These are phyloP conservation scores for Microstegium vimineum DNA, from an alignment of 176 grass and related monocot species.

Conservation along the genomic window DNA sequence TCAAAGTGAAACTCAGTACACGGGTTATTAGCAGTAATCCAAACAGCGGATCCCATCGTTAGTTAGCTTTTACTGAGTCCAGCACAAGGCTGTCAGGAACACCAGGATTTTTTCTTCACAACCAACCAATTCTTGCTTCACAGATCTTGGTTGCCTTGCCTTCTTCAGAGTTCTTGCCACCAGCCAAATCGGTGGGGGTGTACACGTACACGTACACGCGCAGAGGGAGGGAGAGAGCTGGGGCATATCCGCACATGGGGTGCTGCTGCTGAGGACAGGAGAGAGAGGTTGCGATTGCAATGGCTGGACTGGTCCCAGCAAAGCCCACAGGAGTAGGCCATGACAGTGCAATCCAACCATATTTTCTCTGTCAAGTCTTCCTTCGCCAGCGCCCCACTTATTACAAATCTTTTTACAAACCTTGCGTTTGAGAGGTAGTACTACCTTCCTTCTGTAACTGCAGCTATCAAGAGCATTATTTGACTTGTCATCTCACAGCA, in stretches of 20 bases:
- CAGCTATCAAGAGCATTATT: slow-evolving; percentile 20
- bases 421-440: no score
- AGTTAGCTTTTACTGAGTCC: background rate
- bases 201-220: background rate
- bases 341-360: slow-evolving; percentile 2
- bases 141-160: background rate
- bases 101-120: background rate
- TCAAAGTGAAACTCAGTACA: background rate
- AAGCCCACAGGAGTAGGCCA: slow-evolving; percentile 5
- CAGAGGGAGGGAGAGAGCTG: background rate
- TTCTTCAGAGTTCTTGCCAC: background rate
- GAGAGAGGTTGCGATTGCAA: slow-evolving; percentile 18
- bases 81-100: background rate
- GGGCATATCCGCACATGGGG: slow-evolving; percentile 50
- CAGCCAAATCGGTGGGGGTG: slow-evolving; percentile 20
- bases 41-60: slow-evolving; percentile 1
- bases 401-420: no score
- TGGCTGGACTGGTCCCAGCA: slow-evolving; percentile 1
- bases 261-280: no score
- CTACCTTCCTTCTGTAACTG: background rate
- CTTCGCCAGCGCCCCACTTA: background rate
- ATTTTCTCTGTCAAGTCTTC: background rate
- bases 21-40: no score
- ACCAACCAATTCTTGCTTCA: background rate
- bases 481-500: background rate